Base-by-base conservation (phyloP, 352 stramenopile genomes). In the Aphanomyces cochlioides region DNA sequence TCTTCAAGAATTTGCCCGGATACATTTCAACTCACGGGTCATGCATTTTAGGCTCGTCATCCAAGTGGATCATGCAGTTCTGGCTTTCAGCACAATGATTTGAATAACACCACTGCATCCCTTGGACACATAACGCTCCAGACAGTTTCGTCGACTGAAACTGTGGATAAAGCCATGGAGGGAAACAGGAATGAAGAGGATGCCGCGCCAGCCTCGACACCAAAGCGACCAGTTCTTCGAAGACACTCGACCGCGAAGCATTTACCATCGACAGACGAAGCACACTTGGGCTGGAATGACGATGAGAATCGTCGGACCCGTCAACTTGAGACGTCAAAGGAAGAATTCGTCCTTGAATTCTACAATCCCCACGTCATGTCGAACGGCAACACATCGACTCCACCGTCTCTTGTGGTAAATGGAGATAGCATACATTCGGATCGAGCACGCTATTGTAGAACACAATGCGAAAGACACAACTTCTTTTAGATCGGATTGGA, bases 281-380 rank as follows among this genome's bases (percentile, higher is more conserved):
- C 36, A 3, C 54, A 61, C 54, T 13, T 61, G 54, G 54, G 54
- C 54, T 61, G 54, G 54, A 37, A 61, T 10, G 54, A 61, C 54
- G 54, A 61, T 37, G 54, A 84, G 39, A 28, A 28, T 28, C 28
- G 28, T 28, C 74, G 79, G 7, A 68, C 76, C 63, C 67, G 80
- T 59, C 69, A 87, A 15, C 66, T 80, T 8, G 80, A 86, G 19
- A 72, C 77, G 21, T 73, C 73, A 28, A 61, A 61, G 54, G 59
- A 67, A 56, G 8, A 41, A 19, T 6, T 67, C 43, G 59, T 67
- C 41, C 59, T 67, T 45, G 59, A 67, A 36, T 67, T 67, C 19
- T 67, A 67, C 59, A 67, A 56, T 34, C 59, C 59, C 7, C 59
- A 56, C 17, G 41, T 67, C 15, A 15, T 28, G 28, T 28, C 28